Percentiles rank a stretch among this genome's conserved stretches.
Conservation (phyloP, 345 rosid species). For the Abelmoschus esculentus region DNA sequence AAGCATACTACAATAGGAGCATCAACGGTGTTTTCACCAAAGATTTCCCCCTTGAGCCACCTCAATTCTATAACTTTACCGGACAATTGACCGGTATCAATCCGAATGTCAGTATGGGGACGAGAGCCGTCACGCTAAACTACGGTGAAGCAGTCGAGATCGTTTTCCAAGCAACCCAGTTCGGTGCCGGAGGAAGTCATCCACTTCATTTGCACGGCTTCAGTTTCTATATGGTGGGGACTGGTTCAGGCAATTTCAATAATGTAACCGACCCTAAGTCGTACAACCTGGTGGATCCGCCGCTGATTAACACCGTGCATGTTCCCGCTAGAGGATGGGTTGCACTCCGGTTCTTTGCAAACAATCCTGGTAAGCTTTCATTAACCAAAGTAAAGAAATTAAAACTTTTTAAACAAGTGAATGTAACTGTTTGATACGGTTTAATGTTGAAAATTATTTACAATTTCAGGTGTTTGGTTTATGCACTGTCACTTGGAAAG, state of each 20-base stretch:
- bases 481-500: conserved; percentile 15
- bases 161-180: conserved; percentile 20
- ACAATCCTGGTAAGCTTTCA: conserved; percentile 19
- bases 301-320: conserved; percentile 13
- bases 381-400: neutral
- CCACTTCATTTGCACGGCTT: conserved; percentile 34
- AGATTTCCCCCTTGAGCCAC: conserved; percentile 3
- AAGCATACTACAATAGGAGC: conserved; percentile 33
- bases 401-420: too few species aligned
- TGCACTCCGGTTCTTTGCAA: conserved; percentile 20
- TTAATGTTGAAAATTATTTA: too few species aligned
- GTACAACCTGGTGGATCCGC: conserved; percentile 28
- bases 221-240: conserved; percentile 24
- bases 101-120: neutral
- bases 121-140: conserved; percentile 14
- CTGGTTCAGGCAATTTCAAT: conserved; percentile 21
- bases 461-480: conserved; percentile 13
- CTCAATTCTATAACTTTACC: neutral
- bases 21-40: neutral
- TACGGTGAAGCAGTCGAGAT: conserved; percentile 24
- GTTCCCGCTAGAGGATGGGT: conserved; percentile 24
- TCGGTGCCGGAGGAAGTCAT: conserved; percentile 16
- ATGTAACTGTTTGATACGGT: too few species aligned
- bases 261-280: conserved; percentile 7
- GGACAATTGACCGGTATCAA: neutral